phyloP scores from a whole-genome alignment of 129 eudicot genomes.

The Escallonia rubra region DNA sequence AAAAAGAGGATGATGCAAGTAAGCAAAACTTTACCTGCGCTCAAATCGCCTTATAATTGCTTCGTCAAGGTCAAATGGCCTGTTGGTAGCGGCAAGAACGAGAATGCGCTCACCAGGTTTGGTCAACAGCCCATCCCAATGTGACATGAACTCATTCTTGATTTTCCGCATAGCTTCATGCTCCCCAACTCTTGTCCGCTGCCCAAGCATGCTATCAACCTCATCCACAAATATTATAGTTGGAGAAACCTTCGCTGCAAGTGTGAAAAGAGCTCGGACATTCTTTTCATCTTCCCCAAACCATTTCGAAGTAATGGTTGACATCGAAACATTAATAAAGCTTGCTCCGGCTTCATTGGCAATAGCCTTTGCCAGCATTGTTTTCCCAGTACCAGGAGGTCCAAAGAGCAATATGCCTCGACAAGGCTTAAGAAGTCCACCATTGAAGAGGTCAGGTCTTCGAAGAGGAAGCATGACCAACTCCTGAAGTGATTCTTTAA shows the following conservation, averaged over 20 bases:
- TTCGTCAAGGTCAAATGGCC: conserved; percentile 88
- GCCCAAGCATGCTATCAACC: conserved; percentile 97
- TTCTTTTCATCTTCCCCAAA: conserved; percentile 95
- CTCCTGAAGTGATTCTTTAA: conserved; percentile 83
- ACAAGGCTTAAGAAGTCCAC: conserved; percentile 94
- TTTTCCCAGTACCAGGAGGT: conserved; percentile 91
- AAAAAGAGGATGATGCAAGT: background rate
- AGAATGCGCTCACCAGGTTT: conserved; percentile 78
- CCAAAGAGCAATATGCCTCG: conserved; percentile 81
- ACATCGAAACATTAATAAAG: conserved; percentile 90
- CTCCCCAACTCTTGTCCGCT: conserved; percentile 90
- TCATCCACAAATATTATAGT: conserved; percentile 83
- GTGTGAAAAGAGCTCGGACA: conserved; percentile 83
- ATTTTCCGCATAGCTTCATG: conserved; percentile 95
- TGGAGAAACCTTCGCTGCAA: conserved; percentile 85
- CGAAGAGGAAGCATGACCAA: conserved; percentile 88
- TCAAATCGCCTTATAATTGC: conserved; percentile 89
- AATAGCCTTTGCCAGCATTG: conserved; percentile 96
- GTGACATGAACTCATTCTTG: conserved; percentile 85
- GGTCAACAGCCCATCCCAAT: conserved; percentile 89
- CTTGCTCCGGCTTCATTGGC: conserved; percentile 97
- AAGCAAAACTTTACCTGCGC: conserved; percentile 50
- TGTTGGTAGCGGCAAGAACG: conserved; percentile 94
- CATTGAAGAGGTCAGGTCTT: conserved; percentile 89
- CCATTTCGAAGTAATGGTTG: conserved; percentile 96